These are phyloP conservation scores for Rhododendron ferrugineum DNA, from an alignment of 148 eudicot species.

Conservation along the genomic window DNA sequence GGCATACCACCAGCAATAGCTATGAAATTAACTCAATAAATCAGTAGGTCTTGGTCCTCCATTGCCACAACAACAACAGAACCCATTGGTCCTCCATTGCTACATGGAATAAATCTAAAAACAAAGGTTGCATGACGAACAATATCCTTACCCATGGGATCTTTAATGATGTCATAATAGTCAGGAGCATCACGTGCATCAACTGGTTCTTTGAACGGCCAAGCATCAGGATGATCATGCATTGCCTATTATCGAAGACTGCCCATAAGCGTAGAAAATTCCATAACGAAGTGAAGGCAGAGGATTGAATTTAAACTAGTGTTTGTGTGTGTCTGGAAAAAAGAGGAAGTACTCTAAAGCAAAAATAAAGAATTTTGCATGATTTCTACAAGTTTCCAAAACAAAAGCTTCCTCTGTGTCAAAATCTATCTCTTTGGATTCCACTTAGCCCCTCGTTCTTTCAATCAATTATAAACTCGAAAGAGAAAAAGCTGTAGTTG, in stretches of 20 bases:
- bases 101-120: neutral
- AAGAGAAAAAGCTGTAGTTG: neutral
- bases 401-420: neutral
- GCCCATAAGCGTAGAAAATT: conserved; percentile 2
- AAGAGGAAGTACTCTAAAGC: neutral
- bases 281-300: neutral
- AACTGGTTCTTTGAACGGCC: conserved; percentile 98
- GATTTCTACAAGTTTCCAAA: neutral
- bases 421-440: neutral
- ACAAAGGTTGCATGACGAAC: neutral
- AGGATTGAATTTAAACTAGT: neutral
- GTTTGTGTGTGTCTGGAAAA: neutral
- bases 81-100: neutral
- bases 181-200: conserved; percentile 93
- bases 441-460: neutral
- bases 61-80: neutral
- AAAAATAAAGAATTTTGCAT: neutral
- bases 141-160: conserved; percentile 70
- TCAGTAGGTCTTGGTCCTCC: neutral
- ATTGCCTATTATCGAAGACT: conserved; percentile 46
- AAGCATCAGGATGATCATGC: conserved; percentile 90
- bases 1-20: neutral
- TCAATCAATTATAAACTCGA: neutral
- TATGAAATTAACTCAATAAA: neutral
- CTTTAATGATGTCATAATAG: conserved; percentile 90